Conservation (phyloP, 495 filamentous ascomycete genomes). For the Penicillium egyptiacum region DNA sequence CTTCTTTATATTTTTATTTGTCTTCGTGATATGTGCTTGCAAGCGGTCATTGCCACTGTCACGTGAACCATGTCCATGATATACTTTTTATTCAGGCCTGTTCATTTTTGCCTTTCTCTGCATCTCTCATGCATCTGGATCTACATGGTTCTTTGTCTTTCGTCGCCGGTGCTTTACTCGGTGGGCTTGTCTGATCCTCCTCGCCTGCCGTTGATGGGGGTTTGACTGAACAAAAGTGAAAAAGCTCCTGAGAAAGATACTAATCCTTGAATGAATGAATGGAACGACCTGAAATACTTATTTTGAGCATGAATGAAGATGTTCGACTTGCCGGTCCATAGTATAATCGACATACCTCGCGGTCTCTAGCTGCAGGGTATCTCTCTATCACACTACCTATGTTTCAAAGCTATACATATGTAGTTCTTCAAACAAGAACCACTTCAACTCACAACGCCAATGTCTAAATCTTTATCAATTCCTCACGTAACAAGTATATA, state of each 20-base stretch:
- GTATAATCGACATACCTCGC: not conserved
- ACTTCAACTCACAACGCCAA: not conserved
- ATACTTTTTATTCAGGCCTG: constrained; percentile 20
- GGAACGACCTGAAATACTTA: constrained; percentile 19
- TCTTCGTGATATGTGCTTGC: constrained; percentile 35
- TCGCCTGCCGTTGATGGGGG: constrained; percentile 6
- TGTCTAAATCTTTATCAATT: not conserved
- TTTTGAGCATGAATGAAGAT: constrained; percentile 11
- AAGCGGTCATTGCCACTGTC: constrained; percentile 39
- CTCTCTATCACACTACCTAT: not conserved
- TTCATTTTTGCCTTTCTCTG: constrained; percentile 11
- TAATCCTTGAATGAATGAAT: constrained; percentile 35
- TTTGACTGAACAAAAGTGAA: constrained; percentile 7
- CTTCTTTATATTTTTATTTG: constrained; percentile 21
- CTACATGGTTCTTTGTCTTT: constrained; percentile 3
- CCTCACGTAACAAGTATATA: not conserved
- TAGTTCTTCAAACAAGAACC: not conserved
- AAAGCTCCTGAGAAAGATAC: constrained; percentile 23
- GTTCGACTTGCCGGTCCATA: constrained; percentile 1
- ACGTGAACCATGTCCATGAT: constrained; percentile 29
- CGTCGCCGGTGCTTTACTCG: not conserved
- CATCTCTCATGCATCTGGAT: constrained; percentile 13
- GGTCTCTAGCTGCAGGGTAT: not conserved
- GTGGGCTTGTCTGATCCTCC: not conserved
- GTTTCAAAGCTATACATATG: not conserved